Conservation (phyloP, 768 basidiomycete species). For the Russula earlei region DNA sequence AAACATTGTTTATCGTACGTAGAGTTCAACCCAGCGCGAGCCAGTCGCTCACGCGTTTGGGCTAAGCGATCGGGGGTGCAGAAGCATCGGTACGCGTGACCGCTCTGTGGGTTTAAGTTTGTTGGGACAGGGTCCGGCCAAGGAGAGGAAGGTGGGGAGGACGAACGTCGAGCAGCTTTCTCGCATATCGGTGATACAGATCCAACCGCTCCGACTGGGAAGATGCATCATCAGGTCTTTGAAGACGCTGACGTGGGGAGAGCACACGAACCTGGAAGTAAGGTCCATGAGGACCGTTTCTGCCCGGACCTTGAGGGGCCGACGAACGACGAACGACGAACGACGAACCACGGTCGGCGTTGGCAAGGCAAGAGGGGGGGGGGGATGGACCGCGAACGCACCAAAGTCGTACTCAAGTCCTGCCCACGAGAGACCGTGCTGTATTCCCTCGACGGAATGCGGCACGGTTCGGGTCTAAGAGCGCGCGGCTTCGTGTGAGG, state of each 20-base stretch:
- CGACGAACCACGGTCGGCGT: not conserved
- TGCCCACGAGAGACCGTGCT: slow-evolving; percentile 77
- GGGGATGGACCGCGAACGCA: slow-evolving; percentile 27
- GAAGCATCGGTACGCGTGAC: slow-evolving; percentile 92
- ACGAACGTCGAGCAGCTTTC: slow-evolving; percentile 66
- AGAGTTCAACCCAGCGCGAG: slow-evolving; percentile 60
- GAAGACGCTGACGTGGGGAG: not conserved
- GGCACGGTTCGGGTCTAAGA: slow-evolving; percentile 68
- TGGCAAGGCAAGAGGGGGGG: not conserved
- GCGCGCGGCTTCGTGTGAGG: not conserved
- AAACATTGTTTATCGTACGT: slow-evolving; percentile 88
- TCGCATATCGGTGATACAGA: slow-evolving; percentile 67
- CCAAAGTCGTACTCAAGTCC: slow-evolving; percentile 89
- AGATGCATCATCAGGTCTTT: slow-evolving; percentile 4
- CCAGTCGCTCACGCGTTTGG: slow-evolving; percentile 58
- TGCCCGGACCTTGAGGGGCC: slow-evolving; percentile 55
- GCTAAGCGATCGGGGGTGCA: slow-evolving; percentile 68
- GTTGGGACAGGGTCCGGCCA: no score
- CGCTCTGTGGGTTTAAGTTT: slow-evolving; percentile 50
- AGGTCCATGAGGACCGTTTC: slow-evolving; percentile 66
- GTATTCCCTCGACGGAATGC: slow-evolving; percentile 76
- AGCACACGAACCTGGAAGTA: slow-evolving; percentile 63
- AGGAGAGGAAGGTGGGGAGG: not conserved
- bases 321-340: no score
- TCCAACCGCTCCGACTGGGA: slow-evolving; percentile 85